phyloP scores from a whole-genome alignment of 495 filamentous ascomycete genomes.

The Haplographium delicatum region DNA sequence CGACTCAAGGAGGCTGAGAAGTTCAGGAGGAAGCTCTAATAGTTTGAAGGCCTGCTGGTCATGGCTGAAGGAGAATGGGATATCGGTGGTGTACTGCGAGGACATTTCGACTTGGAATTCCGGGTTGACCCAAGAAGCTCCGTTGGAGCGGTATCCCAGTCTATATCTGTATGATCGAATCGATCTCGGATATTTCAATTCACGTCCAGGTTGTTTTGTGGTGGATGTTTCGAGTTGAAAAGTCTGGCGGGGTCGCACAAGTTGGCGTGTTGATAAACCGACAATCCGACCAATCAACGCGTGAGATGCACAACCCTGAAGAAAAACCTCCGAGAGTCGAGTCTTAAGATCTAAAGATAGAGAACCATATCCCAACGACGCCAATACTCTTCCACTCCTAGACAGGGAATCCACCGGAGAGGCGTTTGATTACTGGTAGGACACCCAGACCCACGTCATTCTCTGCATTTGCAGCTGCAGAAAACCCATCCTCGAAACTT shows the following conservation, averaged over 20 bases:
- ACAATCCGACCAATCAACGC: slow-evolving; percentile 18
- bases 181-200: too few relatives aligned
- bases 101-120: slow-evolving; percentile 43
- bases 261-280: slow-evolving; percentile 5
- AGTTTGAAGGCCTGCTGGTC: slow-evolving; percentile 55
- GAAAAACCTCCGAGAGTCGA: too few relatives aligned
- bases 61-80: slow-evolving; percentile 51
- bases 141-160: not conserved
- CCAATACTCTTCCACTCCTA: not conserved
- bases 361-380: too few relatives aligned
- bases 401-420: too few relatives aligned
- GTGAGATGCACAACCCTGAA: too few relatives aligned
- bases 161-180: too few relatives aligned
- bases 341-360: not conserved
- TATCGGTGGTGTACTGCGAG: slow-evolving; percentile 50
- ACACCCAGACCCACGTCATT: too few relatives aligned
- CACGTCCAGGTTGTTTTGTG: not conserved
- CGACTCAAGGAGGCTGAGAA: slow-evolving; percentile 61
- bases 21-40: slow-evolving; percentile 73
- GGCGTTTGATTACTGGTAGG: too few relatives aligned
- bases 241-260: slow-evolving; percentile 13
- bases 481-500: not conserved
- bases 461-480: slow-evolving; percentile 4
- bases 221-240: slow-evolving; percentile 17
- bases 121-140: not conserved